These are phyloP conservation scores for Penicillium desertorum DNA, from an alignment of 495 filamentous ascomycete genomes.

Conservation along the genomic window DNA sequence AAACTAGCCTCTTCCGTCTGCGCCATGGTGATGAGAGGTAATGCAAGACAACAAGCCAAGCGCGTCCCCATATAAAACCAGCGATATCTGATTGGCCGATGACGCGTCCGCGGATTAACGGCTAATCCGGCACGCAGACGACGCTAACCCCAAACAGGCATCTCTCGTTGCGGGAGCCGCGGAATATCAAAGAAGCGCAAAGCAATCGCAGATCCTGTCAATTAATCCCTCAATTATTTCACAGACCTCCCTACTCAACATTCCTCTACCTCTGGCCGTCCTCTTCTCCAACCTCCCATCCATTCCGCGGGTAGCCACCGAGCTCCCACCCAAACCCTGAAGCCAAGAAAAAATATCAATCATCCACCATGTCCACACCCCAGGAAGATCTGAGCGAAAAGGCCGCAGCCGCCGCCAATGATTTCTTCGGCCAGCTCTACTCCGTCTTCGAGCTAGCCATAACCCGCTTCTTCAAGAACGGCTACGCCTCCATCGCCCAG, in stretches of 20 bases:
- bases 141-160: slow-evolving; percentile 3
- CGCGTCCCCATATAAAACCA: slow-evolving; percentile 21
- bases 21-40: slow-evolving; percentile 29
- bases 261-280: not conserved
- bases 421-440: slow-evolving; percentile 41
- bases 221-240: slow-evolving; percentile 10
- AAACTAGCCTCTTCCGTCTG: slow-evolving; percentile 39
- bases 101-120: slow-evolving; percentile 24
- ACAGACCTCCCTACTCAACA: not conserved
- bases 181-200: slow-evolving; percentile 16
- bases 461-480: slow-evolving; percentile 52
- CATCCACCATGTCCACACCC: slow-evolving; percentile 26
- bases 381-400: slow-evolving; percentile 24
- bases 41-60: slow-evolving; percentile 4
- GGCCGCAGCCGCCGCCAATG: slow-evolving; percentile 33
- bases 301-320: not conserved
- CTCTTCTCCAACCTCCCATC: not conserved
- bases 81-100: slow-evolving; percentile 25
- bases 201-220: slow-evolving; percentile 12
- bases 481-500: slow-evolving; percentile 52
- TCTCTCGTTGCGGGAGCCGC: slow-evolving; percentile 11
- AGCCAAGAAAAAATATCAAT: slow-evolving; percentile 10
- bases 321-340: slow-evolving; percentile 1
- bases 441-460: slow-evolving; percentile 24
- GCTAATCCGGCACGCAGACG: slow-evolving; percentile 11